Conservation (phyloP, 1,284 basidiomycete genomes). For the Sanghuangporus sanghuang region DNA sequence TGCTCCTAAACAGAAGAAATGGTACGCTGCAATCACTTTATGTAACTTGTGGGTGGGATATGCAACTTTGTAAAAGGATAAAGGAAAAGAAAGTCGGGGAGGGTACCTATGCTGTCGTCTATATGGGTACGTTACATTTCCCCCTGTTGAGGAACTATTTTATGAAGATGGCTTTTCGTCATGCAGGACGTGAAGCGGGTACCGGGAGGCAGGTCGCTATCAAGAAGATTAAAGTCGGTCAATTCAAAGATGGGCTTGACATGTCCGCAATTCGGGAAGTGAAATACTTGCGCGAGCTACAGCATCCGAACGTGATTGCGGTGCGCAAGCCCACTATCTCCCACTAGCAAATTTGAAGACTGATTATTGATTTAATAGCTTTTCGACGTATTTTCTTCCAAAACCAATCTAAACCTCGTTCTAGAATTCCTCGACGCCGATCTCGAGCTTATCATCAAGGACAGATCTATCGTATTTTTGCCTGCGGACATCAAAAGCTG, state of each 20-base stretch:
- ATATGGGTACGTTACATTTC: conserved; percentile 55
- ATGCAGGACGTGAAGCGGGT: conserved; percentile 58
- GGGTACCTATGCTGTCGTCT: conserved; percentile 97
- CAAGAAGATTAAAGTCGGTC: conserved; percentile 97
- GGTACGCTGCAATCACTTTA: conserved; percentile 38
- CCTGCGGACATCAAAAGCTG: conserved; percentile 97
- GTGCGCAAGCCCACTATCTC: conserved; percentile 37
- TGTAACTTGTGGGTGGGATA: background rate
- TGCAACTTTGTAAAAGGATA: conserved; percentile 39
- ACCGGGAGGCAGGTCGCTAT: conserved; percentile 85
- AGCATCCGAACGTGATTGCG: conserved; percentile 94
- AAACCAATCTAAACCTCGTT: conserved; percentile 95
- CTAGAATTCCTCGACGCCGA: conserved; percentile 98
- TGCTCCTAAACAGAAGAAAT: conserved; percentile 60
- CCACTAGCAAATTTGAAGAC: background rate
- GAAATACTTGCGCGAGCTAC: conserved; percentile 91
- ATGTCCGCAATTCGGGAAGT: conserved; percentile 99
- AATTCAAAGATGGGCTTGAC: conserved; percentile 97
- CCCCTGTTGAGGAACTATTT: background rate
- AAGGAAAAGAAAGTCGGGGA: conserved; percentile 92
- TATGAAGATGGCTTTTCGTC: background rate
- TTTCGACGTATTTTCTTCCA: conserved; percentile 95
- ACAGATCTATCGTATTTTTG: conserved; percentile 85
- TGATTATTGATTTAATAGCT: conserved; percentile 48
- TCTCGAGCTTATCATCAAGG: conserved; percentile 95